These are phyloP conservation scores for Excoecaria agallocha DNA, from an alignment of 345 rosid species.

Conservation along the genomic window DNA sequence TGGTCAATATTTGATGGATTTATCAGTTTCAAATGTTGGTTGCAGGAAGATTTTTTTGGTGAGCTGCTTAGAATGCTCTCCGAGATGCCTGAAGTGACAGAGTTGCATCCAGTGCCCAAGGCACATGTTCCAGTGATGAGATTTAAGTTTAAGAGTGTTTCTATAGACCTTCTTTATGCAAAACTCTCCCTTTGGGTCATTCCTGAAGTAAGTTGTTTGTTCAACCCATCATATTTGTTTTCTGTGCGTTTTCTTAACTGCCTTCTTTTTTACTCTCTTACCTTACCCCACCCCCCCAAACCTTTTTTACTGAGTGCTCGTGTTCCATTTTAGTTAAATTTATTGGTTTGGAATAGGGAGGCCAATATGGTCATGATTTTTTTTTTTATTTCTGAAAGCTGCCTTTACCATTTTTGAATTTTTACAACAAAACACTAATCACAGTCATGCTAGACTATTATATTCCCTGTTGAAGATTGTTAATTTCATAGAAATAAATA, in stretches of 20 bases:
- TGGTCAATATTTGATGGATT: conserved; percentile 11
- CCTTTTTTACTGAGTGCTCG: background rate
- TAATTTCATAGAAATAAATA: no score
- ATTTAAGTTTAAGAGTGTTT: conserved; percentile 32
- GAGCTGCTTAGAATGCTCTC: conserved; percentile 23
- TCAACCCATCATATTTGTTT: background rate
- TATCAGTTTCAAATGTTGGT: conserved; percentile 5
- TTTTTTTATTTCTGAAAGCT: no score
- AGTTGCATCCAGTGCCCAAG: conserved; percentile 31
- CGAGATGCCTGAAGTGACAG: conserved; percentile 31
- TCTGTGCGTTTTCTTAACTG: background rate
- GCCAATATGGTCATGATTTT: background rate
- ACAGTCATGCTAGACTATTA: no score
- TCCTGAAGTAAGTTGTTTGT: conserved; percentile 24
- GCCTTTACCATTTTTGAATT: no score
- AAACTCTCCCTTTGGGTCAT: conserved; percentile 31
- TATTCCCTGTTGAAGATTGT: no score
- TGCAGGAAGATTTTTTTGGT: conserved; percentile 34
- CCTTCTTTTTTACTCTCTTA: no score
- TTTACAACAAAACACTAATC: no score
- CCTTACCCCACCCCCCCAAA: no score
- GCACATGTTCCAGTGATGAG: conserved; percentile 35
- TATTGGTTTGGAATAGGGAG: background rate
- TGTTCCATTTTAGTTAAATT: background rate
- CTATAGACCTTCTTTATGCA: conserved; percentile 37